Evolutionary conservation across 164 flowering plant species (phyloP), one percentile per base, ranked within the genome.

Genomic region (Vitis vinifera): DNA sequence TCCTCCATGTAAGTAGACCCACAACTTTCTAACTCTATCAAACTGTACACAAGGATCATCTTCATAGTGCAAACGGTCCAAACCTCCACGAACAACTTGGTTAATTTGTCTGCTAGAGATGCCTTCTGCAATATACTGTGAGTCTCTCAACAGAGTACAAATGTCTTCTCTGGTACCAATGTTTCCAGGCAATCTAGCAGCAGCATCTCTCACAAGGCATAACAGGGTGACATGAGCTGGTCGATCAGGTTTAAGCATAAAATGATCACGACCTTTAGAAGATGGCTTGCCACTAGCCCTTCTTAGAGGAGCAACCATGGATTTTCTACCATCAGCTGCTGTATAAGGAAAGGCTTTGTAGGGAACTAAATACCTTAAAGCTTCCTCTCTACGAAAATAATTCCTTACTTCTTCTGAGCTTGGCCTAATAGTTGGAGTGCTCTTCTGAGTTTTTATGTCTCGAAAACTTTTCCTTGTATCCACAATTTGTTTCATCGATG

Each of bases 161-260:
- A 96, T 97, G 83, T 96, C 99, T 55, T 98, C 99, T 63, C 99
- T 82, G 16, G 99, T 96, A 51, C 98, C 99, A 73, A 94, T 96
- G 83, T 94, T 88, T 72, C 98, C 96, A 61, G 99, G 99, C 80
- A 96, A 79, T 70, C 99, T 84, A 15, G 99, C 87, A 63, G 99
- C 97, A 13, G 99, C 98, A 84, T 96, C 98, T 82, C 98, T 85
- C 44, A 96, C 99, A 67, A 94, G 93, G 79, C 98, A 92, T 12
- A 96, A 90, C 72, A 93, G 86, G 1, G 97, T 93, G 51, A 94
- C 97, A 83, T 94, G 97, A 0, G 98, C 94, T 16, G 99, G 98
- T 6, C 98, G 85, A 78, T 96, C 97, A 56, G 86, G 87, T 79
- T 92, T 96, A 70, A 96, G 84, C 94, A 94, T 92, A 76, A 86